Evolutionary conservation across 495 filamentous ascomycete genomes (phyloP), one percentile per base, ranked within the genome.

Genomic region (Hypoxylon fragiforme): DNA sequence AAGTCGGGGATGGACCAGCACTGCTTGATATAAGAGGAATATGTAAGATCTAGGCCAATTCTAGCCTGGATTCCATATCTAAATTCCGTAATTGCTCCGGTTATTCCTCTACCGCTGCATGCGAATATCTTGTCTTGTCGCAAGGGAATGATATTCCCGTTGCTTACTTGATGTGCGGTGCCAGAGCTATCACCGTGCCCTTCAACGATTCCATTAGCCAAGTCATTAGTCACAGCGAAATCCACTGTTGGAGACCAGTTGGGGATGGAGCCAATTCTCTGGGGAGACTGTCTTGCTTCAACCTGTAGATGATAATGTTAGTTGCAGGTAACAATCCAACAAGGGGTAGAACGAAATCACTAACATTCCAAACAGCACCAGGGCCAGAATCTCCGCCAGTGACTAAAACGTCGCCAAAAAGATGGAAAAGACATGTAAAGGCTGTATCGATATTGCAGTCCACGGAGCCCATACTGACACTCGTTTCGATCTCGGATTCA

Each of bases 241-340:
- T 97, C 91, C 14, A 82, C 79, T 16, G 85, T 78, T 0, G 94
- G 91, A 0, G 89, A 81, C 92, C 91, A 96, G 63, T 91, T 96
- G 22, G 85, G 79, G 42, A 81, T 67, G 5, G 69, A 69, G 31
- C 81, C 74, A 16, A 74, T 53, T 34, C 74, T 60, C 58, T 75
- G 71, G 15, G 76, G 76, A 30, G 74, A 67, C 32, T 77, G 67
- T 42, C 79, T 66, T 28, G 70, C 63, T 36, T 65, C 42, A 14
- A 73, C 57, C 76, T 77, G 32, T 28, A 13, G 28, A 28, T 26
- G 11, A 7, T 35, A 21, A 36, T 15, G 36, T 71, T 40, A 73
- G 66, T 39, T 11, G 11, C 6, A 48, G 11, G 3, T n/a, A 24
- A 28, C n/a, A 2, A 20, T n/a, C n/a, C n/a, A 28, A 28, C 24